phyloP scores from a whole-genome alignment of 768 basidiomycete genomes.

The Pleurotus djamor region DNA sequence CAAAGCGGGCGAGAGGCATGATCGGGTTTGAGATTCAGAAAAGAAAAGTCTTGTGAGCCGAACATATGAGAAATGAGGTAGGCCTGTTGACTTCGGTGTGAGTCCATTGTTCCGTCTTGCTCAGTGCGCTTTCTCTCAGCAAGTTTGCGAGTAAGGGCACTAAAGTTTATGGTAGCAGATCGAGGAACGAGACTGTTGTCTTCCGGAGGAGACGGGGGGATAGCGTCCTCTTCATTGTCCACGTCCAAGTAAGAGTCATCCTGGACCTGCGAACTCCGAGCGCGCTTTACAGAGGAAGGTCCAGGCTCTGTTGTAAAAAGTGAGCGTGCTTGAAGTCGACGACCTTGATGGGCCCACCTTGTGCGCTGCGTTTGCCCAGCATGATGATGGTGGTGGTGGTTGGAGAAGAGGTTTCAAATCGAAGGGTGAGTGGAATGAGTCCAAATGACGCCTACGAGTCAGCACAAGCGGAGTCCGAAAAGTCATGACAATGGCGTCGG shows the following conservation, averaged over 20 bases:
- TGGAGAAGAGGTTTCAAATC: background rate
- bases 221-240: constrained; percentile 56
- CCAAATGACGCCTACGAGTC: background rate
- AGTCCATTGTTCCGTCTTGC: constrained; percentile 44
- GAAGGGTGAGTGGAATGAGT: background rate
- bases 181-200: constrained; percentile 54
- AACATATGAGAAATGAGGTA: constrained; percentile 80
- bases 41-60: constrained; percentile 83
- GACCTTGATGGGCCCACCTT: constrained; percentile 25
- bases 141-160: constrained; percentile 77
- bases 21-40: constrained; percentile 85
- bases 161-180: constrained; percentile 84
- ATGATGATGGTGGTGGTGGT: constrained; percentile 15
- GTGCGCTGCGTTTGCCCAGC: constrained; percentile 35
- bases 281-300: constrained; percentile 36
- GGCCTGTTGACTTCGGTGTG: constrained; percentile 73
- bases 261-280: constrained; percentile 43
- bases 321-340: background rate
- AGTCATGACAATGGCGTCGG: constrained; percentile 10
- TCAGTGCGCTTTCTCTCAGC: constrained; percentile 55
- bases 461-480: constrained; percentile 32
- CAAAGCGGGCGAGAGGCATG: constrained; percentile 92
- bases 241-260: constrained; percentile 55
- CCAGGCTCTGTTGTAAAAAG: constrained; percentile 16
- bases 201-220: constrained; percentile 53